Evolutionary conservation across 2,329 filamentous ascomycete genomes (phyloP), one percentile per base, ranked within the genome.

Genomic region (Tothia fuscella): DNA sequence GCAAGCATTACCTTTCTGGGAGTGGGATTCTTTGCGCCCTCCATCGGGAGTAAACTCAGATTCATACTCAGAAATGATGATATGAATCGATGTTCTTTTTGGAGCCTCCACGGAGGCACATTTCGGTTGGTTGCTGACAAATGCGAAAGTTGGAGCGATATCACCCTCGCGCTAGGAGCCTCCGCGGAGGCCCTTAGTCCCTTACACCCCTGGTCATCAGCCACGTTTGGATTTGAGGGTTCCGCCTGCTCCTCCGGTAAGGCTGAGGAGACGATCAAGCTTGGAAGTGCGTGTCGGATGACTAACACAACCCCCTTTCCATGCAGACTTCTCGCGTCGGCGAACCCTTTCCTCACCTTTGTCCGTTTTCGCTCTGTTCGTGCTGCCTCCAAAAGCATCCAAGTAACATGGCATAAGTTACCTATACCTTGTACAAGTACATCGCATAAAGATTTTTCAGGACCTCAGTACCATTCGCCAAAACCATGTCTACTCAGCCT

Each of bases 1-100:
- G 25, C n/a, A 20, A 22, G 41, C 24, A 37, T 32, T 46, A 48
- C 46, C 44, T 48, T 46, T 45, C 46, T 44, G n/a, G 38, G 25
- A 34, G 38, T n/a, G n/a, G n/a, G n/a, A n/a, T n/a, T 20, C 7
- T 45, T 46, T 41, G 43, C 20, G 24, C 28, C 38, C 32, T 42
- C 41, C 45, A 47, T 46, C 39, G 21, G n/a, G n/a, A n/a, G n/a
- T n/a, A n/a, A n/a, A n/a, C n/a, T n/a, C n/a, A n/a, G n/a, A n/a
- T n/a, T 43, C 30, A 35, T 5, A 10, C 29, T 35, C 34, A 37
- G 22, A 41, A 30, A 20, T 32, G 35, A 22, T 25, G 40, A 24
- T 30, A 32, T 24, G 22, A 37, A 26, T 16, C 3, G 31, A 38
- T 6, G 20, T 44, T 44, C 24, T 31, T 37, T 29, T 36, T 29